Evolutionary conservation across 805 yeast genomes (phyloP), one percentile per base, ranked within the genome.

Genomic region (Scheffersomyces stipitis): DNA sequence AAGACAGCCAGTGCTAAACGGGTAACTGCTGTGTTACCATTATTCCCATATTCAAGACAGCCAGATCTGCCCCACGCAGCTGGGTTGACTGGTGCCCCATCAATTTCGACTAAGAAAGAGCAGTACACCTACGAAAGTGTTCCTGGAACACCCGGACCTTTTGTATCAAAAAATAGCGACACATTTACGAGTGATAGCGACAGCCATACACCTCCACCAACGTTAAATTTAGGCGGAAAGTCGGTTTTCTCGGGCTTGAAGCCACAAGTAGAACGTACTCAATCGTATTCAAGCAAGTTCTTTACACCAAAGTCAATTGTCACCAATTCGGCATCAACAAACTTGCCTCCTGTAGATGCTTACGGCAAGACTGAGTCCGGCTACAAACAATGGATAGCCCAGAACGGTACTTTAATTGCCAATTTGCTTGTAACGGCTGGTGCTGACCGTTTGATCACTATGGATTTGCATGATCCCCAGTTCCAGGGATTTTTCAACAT

Each of bases 391-490:
- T 93, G 99, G 98, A 83, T 90, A 24, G 93, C 96, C 1, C 98
- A 90, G 64, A 81, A 90, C 24, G 99, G 99, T 9, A 89, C 96
- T 2, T 69, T 93, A 42, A 78, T 93, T 46, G 97, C 98, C 26
- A 84, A 88, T 49, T 66, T 93, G 43, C 67, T 93, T 45, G 85
- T 88, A 3, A 78, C 91, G 2, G 93, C 98, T 0, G 99, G 99
- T 27, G 96, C 98, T 1, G 96, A 93, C 62, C 93, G 95, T 54
- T 81, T 90, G 38, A 89, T 93, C 46, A 93, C 99, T 2, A 90
- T 93, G 97, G 99, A 93, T 57, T 71, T 93, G 40, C 99, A 93
- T 59, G 99, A 93, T 55, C 89, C 98, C 1, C 99, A 93, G 62
- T 93, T 88, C 63, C 98, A 95, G 61, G 99, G 99, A 4, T 93